Conservation (phyloP, 225 moss, liverwort and hornwort species). For the Asterella californica region DNA sequence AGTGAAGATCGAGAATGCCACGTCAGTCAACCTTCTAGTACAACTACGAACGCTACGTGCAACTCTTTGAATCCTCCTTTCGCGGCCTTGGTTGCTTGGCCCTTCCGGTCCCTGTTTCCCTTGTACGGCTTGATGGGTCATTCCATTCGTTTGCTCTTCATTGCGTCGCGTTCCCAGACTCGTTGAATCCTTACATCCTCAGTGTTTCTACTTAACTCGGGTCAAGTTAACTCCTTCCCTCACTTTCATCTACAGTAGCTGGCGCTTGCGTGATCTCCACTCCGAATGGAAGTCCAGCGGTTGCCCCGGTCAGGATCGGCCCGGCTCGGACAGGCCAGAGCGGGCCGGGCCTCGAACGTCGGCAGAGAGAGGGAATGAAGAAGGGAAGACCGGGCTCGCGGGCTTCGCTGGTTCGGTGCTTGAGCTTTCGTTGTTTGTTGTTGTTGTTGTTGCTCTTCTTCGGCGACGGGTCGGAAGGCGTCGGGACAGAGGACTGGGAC, state of each 20-base stretch:
- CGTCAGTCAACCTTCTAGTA: background rate
- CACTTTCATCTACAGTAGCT: background rate
- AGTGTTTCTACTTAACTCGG: too few relatives aligned
- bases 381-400: background rate
- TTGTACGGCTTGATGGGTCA: too few relatives aligned
- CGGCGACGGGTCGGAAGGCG: background rate
- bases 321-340: background rate
- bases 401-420: background rate
- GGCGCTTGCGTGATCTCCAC: slow-evolving; percentile 5
- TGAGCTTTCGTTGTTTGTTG: background rate
- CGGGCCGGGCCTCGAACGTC: background rate
- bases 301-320: too few relatives aligned
- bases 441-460: background rate
- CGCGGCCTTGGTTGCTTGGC: too few relatives aligned
- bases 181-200: too few relatives aligned
- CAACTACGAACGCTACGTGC: background rate
- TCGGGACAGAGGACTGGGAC: background rate
- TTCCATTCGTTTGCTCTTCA: too few relatives aligned
- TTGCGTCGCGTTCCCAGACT: too few relatives aligned
- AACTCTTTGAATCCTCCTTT: slow-evolving; percentile 1
- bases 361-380: background rate
- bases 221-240: too few relatives aligned
- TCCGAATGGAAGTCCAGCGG: background rate
- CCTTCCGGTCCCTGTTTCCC: too few relatives aligned
- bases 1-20: background rate